Evolutionary conservation across 805 yeast genomes (phyloP).

Genomic region (Hanseniaspora vineae): DNA sequence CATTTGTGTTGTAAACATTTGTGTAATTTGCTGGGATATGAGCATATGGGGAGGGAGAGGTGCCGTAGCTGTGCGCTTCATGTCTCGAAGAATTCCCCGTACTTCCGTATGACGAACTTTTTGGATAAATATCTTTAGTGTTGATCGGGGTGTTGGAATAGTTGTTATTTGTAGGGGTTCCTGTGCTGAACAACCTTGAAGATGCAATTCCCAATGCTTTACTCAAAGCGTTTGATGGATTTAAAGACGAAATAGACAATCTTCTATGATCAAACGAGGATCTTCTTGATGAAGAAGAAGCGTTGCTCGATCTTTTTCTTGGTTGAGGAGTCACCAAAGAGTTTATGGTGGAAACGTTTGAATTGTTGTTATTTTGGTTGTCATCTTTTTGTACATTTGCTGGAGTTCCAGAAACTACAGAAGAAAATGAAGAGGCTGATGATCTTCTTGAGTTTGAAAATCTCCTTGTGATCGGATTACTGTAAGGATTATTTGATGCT

Average conservation of each 20-base stretch:
- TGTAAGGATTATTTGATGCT: background rate
- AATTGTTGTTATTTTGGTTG: background rate
- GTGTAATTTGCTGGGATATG: no score
- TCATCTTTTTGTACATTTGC: no score
- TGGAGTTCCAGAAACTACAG: no score
- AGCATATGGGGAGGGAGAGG: background rate
- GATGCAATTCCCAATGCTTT: slow-evolving; percentile 83
- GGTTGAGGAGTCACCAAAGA: background rate
- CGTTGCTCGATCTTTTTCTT: slow-evolving; percentile 21
- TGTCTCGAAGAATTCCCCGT: background rate
- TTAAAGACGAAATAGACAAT: slow-evolving; percentile 48
- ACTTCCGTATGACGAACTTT: background rate
- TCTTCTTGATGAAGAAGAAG: slow-evolving; percentile 38
- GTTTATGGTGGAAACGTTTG: background rate
- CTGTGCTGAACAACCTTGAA: slow-evolving; percentile 63
- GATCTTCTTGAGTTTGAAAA: background rate
- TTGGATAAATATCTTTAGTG: background rate
- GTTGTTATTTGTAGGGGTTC: slow-evolving; percentile 12
- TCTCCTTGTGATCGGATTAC: background rate
- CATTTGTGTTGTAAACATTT: no score
- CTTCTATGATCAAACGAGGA: slow-evolving; percentile 54
- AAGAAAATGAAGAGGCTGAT: no score
- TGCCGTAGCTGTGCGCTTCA: background rate
- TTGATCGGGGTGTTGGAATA: background rate
- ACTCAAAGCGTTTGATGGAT: slow-evolving; percentile 79